Conservation (phyloP, 345 rosid species). For the rapeseed (Brassica napus) region DNA sequence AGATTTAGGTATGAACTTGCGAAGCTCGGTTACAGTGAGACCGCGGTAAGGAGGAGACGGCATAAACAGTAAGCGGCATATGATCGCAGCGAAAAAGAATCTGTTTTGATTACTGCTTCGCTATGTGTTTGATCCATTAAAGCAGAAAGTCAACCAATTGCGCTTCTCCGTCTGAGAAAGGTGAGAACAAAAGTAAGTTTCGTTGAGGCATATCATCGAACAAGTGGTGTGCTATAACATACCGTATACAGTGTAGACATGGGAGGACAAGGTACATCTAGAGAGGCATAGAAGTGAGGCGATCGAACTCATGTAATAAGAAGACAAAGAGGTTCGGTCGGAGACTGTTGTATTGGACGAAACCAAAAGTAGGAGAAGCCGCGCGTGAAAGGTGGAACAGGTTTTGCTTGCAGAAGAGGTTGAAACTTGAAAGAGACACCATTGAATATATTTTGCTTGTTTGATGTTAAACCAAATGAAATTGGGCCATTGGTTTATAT, state of each 20-base stretch:
- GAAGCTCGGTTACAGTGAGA: constrained; percentile 44
- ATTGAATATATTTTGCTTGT: not conserved
- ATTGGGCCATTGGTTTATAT: constrained; percentile 15
- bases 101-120: not conserved
- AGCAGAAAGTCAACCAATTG: not conserved
- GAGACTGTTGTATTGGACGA: not conserved
- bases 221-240: constrained; percentile 26
- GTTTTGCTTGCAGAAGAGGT: constrained; percentile 3
- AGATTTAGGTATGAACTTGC: constrained; percentile 48
- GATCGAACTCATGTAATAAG: not conserved
- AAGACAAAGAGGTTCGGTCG: not conserved
- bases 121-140: constrained; percentile 13
- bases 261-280: not conserved
- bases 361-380: constrained; percentile 2
- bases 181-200: not conserved
- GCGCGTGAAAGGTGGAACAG: constrained; percentile 23
- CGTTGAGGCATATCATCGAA: constrained; percentile 28
- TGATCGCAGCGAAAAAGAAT: constrained; percentile 20
- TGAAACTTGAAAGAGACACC: not conserved
- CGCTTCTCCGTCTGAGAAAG: constrained; percentile 14
- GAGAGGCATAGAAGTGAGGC: not conserved
- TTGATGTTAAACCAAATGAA: not conserved
- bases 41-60: constrained; percentile 54
- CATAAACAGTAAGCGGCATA: constrained; percentile 51
- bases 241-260: not conserved